These are phyloP conservation scores for Talaromyces borbonicus DNA, from an alignment of 495 filamentous ascomycete species.

Conservation along the genomic window DNA sequence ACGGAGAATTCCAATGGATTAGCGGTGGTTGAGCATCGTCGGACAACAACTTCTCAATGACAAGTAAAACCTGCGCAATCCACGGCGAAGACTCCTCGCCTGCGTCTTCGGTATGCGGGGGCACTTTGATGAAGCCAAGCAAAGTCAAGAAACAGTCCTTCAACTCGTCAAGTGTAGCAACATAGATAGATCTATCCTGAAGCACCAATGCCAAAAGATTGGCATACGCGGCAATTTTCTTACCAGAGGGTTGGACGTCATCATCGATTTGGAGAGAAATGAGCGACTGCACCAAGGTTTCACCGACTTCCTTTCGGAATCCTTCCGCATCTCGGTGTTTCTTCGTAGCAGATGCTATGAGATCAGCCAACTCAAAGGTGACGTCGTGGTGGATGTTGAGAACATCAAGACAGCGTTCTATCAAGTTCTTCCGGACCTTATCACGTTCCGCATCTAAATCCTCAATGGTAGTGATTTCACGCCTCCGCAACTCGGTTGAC, in stretches of 20 bases:
- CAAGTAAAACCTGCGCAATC: conserved; percentile 82
- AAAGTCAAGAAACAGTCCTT: conserved; percentile 69
- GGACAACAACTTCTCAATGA: conserved; percentile 80
- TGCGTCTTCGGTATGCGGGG: conserved; percentile 41
- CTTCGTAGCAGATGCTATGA: conserved; percentile 67
- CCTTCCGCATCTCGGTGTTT: conserved; percentile 54
- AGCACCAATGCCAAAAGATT: conserved; percentile 86
- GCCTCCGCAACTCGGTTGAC: conserved; percentile 21
- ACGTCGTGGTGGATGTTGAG: conserved; percentile 78
- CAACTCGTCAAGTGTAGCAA: conserved; percentile 61
- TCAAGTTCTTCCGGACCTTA: conserved; percentile 62
- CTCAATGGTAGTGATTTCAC: conserved; percentile 55
- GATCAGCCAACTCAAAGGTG: conserved; percentile 82
- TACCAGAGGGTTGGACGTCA: conserved; percentile 56
- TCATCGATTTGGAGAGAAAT: conserved; percentile 73
- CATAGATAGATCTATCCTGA: conserved; percentile 72
- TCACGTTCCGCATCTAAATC: conserved; percentile 73
- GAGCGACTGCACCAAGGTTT: conserved; percentile 75
- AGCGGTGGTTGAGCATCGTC: conserved; percentile 75
- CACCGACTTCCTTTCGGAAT: conserved; percentile 65
- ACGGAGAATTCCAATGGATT: conserved; percentile 61
- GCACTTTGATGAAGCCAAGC: conserved; percentile 73
- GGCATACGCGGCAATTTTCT: conserved; percentile 87
- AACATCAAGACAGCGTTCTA: conserved; percentile 84
- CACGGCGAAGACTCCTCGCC: conserved; percentile 74